Percentiles rank a stretch among this genome's conserved stretches.
phyloP scores from a whole-genome alignment of 73 alveolate species.

The Diophrys sp. region DNA sequence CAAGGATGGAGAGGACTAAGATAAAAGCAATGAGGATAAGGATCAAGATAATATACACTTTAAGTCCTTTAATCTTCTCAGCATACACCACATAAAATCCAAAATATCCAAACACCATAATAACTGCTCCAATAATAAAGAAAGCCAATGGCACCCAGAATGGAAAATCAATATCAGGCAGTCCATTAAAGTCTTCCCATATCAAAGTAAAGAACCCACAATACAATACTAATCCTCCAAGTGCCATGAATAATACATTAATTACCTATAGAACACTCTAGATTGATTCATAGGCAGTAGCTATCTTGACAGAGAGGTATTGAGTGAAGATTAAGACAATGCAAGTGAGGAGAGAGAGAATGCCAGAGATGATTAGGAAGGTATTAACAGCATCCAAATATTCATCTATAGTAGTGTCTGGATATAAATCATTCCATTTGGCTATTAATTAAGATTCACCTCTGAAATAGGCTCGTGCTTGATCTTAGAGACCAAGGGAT shows the following conservation, averaged over 20 bases:
- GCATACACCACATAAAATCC: constrained; percentile 8
- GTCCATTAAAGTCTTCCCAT: background rate
- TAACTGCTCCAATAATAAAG: background rate
- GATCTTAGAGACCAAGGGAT: background rate
- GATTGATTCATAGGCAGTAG: constrained; percentile 12
- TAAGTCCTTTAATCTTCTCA: background rate
- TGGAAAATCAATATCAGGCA: background rate
- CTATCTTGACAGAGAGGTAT: background rate
- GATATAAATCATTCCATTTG: background rate
- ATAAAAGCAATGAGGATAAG: background rate
- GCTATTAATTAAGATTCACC: background rate
- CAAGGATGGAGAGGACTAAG: background rate
- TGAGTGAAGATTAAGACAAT: background rate
- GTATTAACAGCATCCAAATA: background rate
- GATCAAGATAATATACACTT: background rate
- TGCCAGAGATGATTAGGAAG: constrained; percentile 4
- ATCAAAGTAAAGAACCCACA: background rate
- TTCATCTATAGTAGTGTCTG: background rate
- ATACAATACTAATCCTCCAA: background rate
- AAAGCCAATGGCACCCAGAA: background rate
- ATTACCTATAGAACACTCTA: constrained; percentile 4
- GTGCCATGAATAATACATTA: constrained; percentile 1
- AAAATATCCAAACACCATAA: background rate
- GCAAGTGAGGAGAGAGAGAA: background rate
- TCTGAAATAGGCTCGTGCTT: background rate